These are phyloP conservation scores for Chrysanthemum lavandulifolium DNA, from an alignment of 129 eudicot genomes.

Conservation along the genomic window DNA sequence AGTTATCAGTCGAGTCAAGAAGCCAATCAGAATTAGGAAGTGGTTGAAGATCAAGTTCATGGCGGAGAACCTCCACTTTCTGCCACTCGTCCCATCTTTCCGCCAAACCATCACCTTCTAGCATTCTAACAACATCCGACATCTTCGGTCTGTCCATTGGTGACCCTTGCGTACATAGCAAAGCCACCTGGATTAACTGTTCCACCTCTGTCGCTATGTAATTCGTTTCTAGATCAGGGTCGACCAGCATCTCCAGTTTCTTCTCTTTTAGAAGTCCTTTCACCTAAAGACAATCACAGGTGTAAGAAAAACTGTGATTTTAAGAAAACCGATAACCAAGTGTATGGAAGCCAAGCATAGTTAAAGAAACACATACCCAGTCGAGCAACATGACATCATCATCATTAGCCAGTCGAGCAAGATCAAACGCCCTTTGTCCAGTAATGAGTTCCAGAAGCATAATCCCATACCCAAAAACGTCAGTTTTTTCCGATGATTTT, in stretches of 20 bases:
- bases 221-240: slow-evolving; percentile 67
- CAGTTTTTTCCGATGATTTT: slow-evolving; percentile 81
- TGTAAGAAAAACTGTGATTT: too few relatives aligned
- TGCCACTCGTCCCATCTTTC: slow-evolving; percentile 97
- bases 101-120: slow-evolving; percentile 88
- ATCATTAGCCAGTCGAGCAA: slow-evolving; percentile 85
- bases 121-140: slow-evolving; percentile 88
- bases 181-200: slow-evolving; percentile 80
- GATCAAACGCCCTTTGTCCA: slow-evolving; percentile 83
- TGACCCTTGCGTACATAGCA: slow-evolving; percentile 78
- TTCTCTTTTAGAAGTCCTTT: slow-evolving; percentile 80
- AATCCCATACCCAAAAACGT: slow-evolving; percentile 85
- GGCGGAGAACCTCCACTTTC: slow-evolving; percentile 73
- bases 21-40: slow-evolving; percentile 72
- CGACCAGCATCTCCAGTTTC: slow-evolving; percentile 83
- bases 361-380: slow-evolving; percentile 50
- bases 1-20: slow-evolving; percentile 66
- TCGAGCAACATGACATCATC: slow-evolving; percentile 87
- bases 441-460: slow-evolving; percentile 89
- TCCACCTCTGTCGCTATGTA: slow-evolving; percentile 70
- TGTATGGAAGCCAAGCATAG: not conserved
- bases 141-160: slow-evolving; percentile 87
- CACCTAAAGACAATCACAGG: slow-evolving; percentile 35
- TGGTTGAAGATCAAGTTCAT: slow-evolving; percentile 65
- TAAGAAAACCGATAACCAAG: too few relatives aligned